Evolutionary conservation across 176 grass and related monocot species (phyloP).

Genomic region (Avena insularis): DNA sequence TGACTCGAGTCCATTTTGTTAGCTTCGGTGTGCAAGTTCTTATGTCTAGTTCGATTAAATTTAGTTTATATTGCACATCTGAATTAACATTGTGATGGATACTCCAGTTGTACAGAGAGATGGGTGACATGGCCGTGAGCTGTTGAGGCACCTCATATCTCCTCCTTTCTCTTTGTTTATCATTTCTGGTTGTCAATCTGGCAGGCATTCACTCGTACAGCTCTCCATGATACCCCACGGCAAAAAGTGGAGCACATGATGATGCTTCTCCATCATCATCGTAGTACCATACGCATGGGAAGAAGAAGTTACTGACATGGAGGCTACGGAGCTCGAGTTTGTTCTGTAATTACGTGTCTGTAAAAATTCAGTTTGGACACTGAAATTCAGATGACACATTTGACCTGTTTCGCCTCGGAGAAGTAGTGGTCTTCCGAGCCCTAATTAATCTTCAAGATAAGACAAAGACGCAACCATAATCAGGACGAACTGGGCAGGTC

Average conservation of each 20-base stretch:
- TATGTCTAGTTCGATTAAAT: too few relatives aligned
- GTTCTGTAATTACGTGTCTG: background rate
- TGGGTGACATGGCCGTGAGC: background rate
- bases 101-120: background rate
- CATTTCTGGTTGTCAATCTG: background rate
- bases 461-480: background rate
- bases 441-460: background rate
- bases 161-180: slow-evolving; percentile 17
- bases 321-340: background rate
- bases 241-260: slow-evolving; percentile 29
- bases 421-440: background rate
- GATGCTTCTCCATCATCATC: slow-evolving; percentile 7
- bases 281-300: background rate
- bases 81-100: background rate
- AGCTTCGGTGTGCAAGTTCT: too few relatives aligned
- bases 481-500: background rate
- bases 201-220: background rate
- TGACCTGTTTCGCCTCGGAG: background rate
- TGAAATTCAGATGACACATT: background rate
- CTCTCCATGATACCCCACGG: slow-evolving; percentile 2
- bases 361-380: background rate
- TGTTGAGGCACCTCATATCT: background rate
- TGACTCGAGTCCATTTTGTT: too few relatives aligned
- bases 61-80: too few relatives aligned
- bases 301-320: background rate